phyloP scores from a whole-genome alignment of 2,329 filamentous ascomycete genomes.

The Monosporascus ibericus region DNA sequence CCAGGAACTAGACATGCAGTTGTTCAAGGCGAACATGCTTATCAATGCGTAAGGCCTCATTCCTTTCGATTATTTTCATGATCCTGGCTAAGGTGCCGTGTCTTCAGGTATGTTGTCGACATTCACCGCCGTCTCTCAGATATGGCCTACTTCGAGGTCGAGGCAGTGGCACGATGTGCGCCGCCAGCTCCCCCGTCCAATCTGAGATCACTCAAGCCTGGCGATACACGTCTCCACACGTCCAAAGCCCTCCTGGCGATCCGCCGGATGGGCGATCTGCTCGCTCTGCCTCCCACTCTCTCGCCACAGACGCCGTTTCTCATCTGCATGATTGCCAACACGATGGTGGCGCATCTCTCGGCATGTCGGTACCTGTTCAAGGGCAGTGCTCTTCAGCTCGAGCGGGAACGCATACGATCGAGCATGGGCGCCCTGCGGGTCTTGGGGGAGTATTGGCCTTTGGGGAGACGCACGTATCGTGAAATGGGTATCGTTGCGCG shows the following conservation, averaged over 20 bases:
- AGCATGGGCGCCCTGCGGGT: neutral
- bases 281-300: neutral
- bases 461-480: neutral
- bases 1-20: neutral
- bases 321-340: neutral
- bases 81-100: neutral
- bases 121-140: neutral
- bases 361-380: neutral
- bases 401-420: neutral
- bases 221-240: neutral
- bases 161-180: neutral
- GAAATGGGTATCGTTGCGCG: neutral
- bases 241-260: neutral
- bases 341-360: neutral
- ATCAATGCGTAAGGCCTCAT: neutral
- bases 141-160: neutral
- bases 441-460: neutral
- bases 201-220: neutral
- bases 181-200: neutral
- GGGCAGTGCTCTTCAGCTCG: neutral
- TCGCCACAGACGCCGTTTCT: neutral
- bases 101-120: neutral
- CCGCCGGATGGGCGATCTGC: neutral
- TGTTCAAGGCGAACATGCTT: neutral
- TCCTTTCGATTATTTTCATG: neutral